Evolutionary conservation across 805 yeast species (phyloP), one percentile per base, ranked within the genome.

Genomic region (Ogataea neopini): DNA sequence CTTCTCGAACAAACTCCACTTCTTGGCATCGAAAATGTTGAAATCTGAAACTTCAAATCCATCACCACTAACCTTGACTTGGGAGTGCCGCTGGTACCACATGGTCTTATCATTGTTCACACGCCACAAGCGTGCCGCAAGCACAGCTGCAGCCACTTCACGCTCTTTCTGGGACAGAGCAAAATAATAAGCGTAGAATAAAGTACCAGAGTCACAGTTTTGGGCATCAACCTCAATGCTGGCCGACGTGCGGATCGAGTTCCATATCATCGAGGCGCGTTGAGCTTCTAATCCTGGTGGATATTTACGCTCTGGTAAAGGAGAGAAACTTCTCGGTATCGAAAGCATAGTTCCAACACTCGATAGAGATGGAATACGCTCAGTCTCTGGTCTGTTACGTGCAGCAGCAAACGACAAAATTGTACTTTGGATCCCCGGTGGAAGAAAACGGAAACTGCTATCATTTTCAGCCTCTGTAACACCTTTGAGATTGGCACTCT

Each of bases 141-240:
- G 53, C 3, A 71, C 50, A 5, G 60, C 42, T 7, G 62, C 54
- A 4, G 76, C 71, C 30, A 72, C 62, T 14, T 62, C 60, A 47
- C 73, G 64, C 54, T 75, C 79, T 42, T 66, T 53, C 10, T 69
- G 70, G 4, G 77, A 71, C 3, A 70, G 59, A 1, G 74, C 71
- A 57, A 62, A 75, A 52, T 75, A 75, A 54, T 64, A 72, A 29
- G 74, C 75, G 52, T 69, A 74, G 49, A 75, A 74, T 40, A 75
- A 52, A 13, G 76, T 69, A 5, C 61, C 62, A n/a, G 63, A 53
- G 42, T 64, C 71, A 20, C 65, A 56, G 34, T 57, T 55, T 32
- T 57, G 60, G 1, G 67, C 63, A 40, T 56, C 59, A 13, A 54
- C 28, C 25, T 59, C 63, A 11, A 67, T 37, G 41, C 60, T 57